Conservation (phyloP, 1,139 yeast genomes). For the Citeromyces hawaiiensis region DNA sequence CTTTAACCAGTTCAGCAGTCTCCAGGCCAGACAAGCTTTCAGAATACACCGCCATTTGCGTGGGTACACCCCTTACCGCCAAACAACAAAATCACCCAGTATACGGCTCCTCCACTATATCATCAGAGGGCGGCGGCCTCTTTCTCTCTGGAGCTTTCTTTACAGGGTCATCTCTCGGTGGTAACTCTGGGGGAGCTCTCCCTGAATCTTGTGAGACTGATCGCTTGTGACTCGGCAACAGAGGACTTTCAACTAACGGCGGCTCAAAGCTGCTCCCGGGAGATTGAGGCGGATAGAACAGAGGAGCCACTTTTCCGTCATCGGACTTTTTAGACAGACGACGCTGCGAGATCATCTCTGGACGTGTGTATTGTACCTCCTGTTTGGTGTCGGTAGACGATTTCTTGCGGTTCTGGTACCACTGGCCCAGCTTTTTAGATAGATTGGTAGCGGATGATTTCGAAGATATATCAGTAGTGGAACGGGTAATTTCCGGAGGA, state of each 20-base stretch:
- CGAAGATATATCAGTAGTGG: not conserved
- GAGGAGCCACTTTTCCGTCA: not conserved
- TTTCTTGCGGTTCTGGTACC: constrained; percentile 45
- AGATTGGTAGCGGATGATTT: constrained; percentile 24
- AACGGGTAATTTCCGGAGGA: not conserved
- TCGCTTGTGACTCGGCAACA: not conserved
- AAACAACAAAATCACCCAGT: too few species aligned
- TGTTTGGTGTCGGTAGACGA: constrained; percentile 8
- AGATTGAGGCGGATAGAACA: constrained; percentile 1
- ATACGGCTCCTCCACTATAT: not conserved
- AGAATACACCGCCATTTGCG: too few species aligned
- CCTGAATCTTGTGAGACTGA: not conserved
- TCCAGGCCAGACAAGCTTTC: too few species aligned
- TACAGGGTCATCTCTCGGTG: not conserved
- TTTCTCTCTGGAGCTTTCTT: not conserved
- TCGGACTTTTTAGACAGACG: not conserved
- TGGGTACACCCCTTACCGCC: too few species aligned
- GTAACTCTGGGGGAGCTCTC: not conserved
- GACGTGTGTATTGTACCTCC: constrained; percentile 26
- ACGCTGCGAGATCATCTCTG: constrained; percentile 55
- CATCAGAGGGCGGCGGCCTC: not conserved
- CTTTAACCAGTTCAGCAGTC: too few species aligned
- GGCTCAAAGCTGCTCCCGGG: not conserved
- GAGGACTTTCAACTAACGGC: not conserved
- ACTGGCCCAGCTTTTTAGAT: constrained; percentile 49